A percentile compares a stretch with the other conserved stretches of the same genome.
Conservation (phyloP, 805 yeast species). For the Hanseniaspora guilliermondii region DNA sequence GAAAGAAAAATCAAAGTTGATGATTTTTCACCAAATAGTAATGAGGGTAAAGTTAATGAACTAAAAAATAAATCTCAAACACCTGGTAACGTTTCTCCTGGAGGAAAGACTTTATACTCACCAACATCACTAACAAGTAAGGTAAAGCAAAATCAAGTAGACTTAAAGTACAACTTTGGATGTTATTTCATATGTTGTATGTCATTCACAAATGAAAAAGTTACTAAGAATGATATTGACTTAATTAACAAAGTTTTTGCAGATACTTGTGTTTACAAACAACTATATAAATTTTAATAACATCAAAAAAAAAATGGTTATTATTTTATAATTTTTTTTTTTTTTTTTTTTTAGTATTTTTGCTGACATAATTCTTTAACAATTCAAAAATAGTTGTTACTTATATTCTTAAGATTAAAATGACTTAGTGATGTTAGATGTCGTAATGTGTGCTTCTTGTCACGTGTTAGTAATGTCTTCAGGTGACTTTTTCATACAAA, state of each 20-base stretch:
- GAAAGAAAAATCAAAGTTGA: not conserved
- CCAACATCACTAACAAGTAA: not conserved
- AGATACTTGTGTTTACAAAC: not conserved
- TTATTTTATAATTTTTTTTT: too few species aligned
- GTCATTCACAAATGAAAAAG: not conserved
- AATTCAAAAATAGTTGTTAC: too few species aligned
- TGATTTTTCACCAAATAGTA: not conserved
- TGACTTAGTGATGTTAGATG: too few species aligned
- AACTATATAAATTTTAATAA: not conserved
- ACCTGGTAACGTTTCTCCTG: not conserved
- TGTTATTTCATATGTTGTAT: not conserved
- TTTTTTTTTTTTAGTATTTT: not conserved
- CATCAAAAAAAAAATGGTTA: too few species aligned
- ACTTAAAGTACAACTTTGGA: constrained; percentile 5
- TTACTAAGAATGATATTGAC: not conserved
- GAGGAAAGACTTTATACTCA: not conserved
- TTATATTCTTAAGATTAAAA: too few species aligned
- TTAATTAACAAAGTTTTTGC: not conserved
- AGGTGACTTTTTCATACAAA: too few species aligned
- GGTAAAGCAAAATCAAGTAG: not conserved
- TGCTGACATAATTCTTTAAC: too few species aligned
- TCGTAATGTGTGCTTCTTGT: too few species aligned
- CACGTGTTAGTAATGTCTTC: too few species aligned
- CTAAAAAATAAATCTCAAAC: not conserved
- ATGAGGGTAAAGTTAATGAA: not conserved